phyloP scores from a whole-genome alignment of 2,329 filamentous ascomycete genomes.

The Xylariaceae sp. region DNA sequence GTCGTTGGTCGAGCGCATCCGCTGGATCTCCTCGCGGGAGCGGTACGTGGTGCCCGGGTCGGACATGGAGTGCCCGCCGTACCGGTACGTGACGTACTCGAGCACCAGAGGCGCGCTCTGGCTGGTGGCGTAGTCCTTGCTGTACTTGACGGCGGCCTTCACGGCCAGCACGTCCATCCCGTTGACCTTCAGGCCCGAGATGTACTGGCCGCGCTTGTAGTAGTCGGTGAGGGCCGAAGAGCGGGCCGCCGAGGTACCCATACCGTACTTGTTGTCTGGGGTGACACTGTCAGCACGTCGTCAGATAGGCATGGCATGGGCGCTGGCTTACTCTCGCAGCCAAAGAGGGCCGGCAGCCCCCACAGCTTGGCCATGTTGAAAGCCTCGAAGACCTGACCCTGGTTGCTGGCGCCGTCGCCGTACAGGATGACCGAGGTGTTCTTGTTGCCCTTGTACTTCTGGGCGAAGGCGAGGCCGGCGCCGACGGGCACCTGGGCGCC shows the following conservation, averaged over 20 bases:
- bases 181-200: constrained; percentile 98
- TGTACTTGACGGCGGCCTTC: constrained; percentile 91
- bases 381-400: constrained; percentile 98
- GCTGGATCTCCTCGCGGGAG: constrained; percentile 98
- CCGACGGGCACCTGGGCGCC: constrained; percentile 97
- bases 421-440: constrained; percentile 86
- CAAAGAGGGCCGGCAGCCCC: constrained; percentile 92
- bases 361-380: constrained; percentile 99
- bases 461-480: constrained; percentile 91
- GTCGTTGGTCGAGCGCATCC: constrained; percentile 98
- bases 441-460: constrained; percentile 85
- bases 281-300: constrained; percentile 18
- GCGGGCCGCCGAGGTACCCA: constrained; percentile 93
- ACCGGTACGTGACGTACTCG: constrained; percentile 99
- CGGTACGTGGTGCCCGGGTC: constrained; percentile 99
- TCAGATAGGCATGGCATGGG: not conserved
- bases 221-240: constrained; percentile 96
- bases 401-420: constrained; percentile 97
- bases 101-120: constrained; percentile 92
- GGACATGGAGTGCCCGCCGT: constrained; percentile 99
- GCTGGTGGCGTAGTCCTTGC: constrained; percentile 74
- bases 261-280: constrained; percentile 98
- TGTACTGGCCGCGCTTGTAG: constrained; percentile 99
- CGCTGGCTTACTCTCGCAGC: constrained; percentile 80
- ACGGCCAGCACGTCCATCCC: constrained; percentile 98